phyloP scores from a whole-genome alignment of 116 monocot species.

The Iris pallida region DNA sequence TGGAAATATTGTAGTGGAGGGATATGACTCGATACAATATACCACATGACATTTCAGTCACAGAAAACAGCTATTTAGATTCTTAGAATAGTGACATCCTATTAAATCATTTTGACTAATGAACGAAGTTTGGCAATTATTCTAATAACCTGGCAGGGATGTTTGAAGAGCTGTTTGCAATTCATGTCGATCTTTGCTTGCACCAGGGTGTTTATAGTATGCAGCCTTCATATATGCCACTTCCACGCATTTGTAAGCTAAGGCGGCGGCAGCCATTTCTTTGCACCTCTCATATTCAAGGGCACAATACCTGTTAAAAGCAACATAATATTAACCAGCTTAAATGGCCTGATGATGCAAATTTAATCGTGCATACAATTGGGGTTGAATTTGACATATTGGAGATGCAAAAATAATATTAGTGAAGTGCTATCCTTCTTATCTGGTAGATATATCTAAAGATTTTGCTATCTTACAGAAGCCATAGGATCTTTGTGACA shows the following conservation, averaged over 20 bases:
- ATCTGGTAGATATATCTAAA: no score
- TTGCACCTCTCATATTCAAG: slow-evolving; percentile 70
- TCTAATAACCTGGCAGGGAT: slow-evolving; percentile 41
- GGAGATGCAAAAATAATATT: no score
- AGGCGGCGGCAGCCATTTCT: slow-evolving; percentile 78
- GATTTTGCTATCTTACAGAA: no score
- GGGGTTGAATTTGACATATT: no score
- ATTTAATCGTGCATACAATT: not conserved
- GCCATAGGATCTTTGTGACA: no score
- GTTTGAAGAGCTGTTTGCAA: slow-evolving; percentile 53
- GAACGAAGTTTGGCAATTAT: not conserved
- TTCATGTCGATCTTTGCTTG: slow-evolving; percentile 70
- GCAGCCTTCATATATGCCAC: slow-evolving; percentile 92
- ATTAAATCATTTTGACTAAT: not conserved
- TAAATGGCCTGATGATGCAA: no score
- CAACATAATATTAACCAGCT: not conserved
- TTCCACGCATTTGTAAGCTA: slow-evolving; percentile 96
- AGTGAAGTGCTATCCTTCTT: no score
- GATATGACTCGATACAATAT: no score
- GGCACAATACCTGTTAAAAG: slow-evolving; percentile 66
- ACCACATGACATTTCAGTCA: no score
- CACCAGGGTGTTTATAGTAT: slow-evolving; percentile 54
- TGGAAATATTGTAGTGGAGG: no score
- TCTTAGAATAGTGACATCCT: no score
- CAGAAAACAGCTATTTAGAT: no score